Evolutionary conservation across 352 stramenopile species (phyloP).

Genomic region (Pelagophyceae sp.): DNA sequence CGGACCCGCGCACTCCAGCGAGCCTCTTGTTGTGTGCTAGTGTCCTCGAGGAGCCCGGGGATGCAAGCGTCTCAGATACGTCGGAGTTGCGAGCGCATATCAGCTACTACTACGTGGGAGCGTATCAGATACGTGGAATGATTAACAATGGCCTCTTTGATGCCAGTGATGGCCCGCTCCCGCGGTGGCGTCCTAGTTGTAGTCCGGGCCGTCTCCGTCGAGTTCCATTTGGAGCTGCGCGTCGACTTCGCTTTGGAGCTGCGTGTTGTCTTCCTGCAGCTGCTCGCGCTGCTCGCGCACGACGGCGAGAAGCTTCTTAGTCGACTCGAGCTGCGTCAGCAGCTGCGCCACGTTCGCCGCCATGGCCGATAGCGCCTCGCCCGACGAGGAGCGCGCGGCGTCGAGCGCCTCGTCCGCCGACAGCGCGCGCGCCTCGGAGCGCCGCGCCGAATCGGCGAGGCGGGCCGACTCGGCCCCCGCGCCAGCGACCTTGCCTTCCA

Average conservation of each 20-base stretch:
- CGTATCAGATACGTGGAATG: too few species aligned
- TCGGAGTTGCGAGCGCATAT: too few species aligned
- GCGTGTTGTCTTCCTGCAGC: neutral
- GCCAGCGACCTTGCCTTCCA: neutral
- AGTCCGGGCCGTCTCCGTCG: too few species aligned
- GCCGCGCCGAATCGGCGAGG: neutral
- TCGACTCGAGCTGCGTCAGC: neutral
- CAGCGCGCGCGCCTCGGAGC: neutral
- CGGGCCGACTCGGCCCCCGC: neutral
- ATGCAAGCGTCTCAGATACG: too few species aligned
- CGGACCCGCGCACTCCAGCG: too few species aligned
- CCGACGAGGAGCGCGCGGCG: neutral
- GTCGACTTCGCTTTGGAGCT: neutral
- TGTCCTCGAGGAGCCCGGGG: too few species aligned
- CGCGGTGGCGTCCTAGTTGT: too few species aligned
- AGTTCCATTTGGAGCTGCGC: neutral
- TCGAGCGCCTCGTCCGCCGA: neutral
- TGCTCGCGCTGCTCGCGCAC: neutral
- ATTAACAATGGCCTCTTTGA: too few species aligned
- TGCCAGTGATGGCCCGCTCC: too few species aligned
- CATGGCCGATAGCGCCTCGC: neutral
- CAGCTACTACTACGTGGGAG: too few species aligned
- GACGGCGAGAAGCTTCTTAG: neutral
- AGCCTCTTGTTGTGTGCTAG: too few species aligned
- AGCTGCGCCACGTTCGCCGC: neutral